Evolutionary conservation across 2,329 filamentous ascomycete genomes (phyloP).

Genomic region (Polytolypa hystricis): DNA sequence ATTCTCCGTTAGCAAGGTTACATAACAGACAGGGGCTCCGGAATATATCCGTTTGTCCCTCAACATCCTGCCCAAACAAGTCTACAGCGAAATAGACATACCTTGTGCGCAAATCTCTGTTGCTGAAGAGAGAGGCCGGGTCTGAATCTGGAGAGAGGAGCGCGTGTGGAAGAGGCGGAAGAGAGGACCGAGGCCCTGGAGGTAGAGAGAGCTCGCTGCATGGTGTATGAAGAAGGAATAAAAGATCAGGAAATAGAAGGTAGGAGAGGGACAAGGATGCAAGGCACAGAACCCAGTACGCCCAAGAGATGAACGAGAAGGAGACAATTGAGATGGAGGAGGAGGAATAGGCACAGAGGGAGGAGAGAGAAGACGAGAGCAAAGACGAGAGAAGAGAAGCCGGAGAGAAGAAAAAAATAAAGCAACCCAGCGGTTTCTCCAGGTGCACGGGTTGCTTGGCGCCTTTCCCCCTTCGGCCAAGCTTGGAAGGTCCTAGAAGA

Average conservation of each 20-base stretch:
- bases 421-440: constrained; percentile 7
- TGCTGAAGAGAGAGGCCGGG: constrained; percentile 67
- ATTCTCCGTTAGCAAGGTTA: too few relatives aligned
- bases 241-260: constrained; percentile 17
- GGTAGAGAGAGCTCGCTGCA: constrained; percentile 89
- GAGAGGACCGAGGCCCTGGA: constrained; percentile 70
- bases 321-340: constrained; percentile 20
- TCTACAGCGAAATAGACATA: too few relatives aligned
- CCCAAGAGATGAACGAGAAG: constrained; percentile 21
- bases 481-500: constrained; percentile 29
- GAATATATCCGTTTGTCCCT: too few relatives aligned
- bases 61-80: too few relatives aligned
- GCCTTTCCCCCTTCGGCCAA: constrained; percentile 12
- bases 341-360: constrained; percentile 15
- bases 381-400: constrained; percentile 21
- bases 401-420: constrained; percentile 20
- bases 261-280: constrained; percentile 15
- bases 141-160: constrained; percentile 52
- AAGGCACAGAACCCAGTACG: constrained; percentile 24
- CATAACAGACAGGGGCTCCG: too few relatives aligned
- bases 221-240: constrained; percentile 39
- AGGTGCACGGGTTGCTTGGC: constrained; percentile 30
- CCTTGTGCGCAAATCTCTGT: constrained; percentile 96
- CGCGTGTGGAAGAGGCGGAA: constrained; percentile 45
- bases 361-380: constrained; percentile 20